Evolutionary conservation across 257 asterid species (phyloP).

Genomic region (Nicotiana undulata): DNA sequence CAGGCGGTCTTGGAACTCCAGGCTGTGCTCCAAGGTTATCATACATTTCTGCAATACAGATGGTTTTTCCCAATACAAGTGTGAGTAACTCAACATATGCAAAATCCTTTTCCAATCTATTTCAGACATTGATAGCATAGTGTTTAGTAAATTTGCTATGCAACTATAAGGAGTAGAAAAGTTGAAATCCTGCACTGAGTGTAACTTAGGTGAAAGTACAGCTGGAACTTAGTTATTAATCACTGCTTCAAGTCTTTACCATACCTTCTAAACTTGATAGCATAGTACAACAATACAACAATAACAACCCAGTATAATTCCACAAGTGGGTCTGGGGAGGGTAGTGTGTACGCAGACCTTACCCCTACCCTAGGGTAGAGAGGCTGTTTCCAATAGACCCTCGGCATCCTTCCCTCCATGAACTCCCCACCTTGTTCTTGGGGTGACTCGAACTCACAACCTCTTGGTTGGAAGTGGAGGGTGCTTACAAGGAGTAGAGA

Average conservation of each 20-base stretch:
- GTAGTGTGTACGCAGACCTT: too few species aligned
- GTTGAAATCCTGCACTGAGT: background rate
- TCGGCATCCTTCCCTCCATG: too few species aligned
- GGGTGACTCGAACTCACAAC: too few species aligned
- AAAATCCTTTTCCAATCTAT: background rate
- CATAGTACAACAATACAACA: too few species aligned
- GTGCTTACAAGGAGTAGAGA: background rate
- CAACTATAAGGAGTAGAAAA: background rate
- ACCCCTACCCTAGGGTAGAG: too few species aligned
- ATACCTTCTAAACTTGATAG: background rate
- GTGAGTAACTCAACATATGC: background rate
- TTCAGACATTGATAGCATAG: background rate
- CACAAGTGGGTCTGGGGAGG: too few species aligned
- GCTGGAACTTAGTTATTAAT: background rate
- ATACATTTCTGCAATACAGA: constrained; percentile 1
- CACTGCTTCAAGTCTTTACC: background rate
- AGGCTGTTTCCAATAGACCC: too few species aligned
- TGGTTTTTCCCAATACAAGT: background rate
- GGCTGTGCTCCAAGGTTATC: constrained; percentile 9
- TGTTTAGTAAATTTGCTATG: background rate
- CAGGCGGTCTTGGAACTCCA: background rate
- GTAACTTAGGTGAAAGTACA: background rate
- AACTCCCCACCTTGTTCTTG: too few species aligned
- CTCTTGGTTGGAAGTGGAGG: too few species aligned
- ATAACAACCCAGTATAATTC: too few species aligned